A percentile compares a stretch with the other conserved stretches of the same genome.
Evolutionary conservation across 2,329 filamentous ascomycete genomes (phyloP).

Genomic region (Venturia nashicola): DNA sequence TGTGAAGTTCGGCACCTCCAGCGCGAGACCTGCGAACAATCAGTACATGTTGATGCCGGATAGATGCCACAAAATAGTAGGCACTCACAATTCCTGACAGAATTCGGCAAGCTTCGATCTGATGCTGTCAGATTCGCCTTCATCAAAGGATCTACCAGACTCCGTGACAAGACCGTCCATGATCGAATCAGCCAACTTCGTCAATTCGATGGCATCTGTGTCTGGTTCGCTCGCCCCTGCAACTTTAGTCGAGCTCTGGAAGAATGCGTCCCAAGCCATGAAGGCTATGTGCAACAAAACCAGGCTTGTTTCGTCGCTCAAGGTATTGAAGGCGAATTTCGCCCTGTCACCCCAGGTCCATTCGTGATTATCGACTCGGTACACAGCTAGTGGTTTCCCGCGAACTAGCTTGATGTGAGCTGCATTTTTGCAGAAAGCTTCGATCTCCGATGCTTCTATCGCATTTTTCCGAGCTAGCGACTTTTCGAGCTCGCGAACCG

Average conservation of each 20-base stretch:
- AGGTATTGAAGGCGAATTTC: constrained; percentile 31
- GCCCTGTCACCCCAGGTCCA: constrained; percentile 35
- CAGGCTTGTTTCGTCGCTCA: constrained; percentile 33
- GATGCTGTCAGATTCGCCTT: constrained; percentile 27
- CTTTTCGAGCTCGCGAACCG: constrained; percentile 45
- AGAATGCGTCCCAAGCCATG: constrained; percentile 37
- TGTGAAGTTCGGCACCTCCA: constrained; percentile 79
- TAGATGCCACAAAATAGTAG: background rate
- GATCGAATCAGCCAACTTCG: background rate
- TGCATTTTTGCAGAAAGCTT: constrained; percentile 90
- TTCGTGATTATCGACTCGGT: constrained; percentile 26
- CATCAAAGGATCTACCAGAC: constrained; percentile 26
- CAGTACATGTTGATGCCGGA: background rate
- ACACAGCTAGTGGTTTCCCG: constrained; percentile 41
- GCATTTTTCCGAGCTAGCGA: constrained; percentile 31
- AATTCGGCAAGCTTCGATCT: constrained; percentile 24
- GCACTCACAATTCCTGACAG: constrained; percentile 31
- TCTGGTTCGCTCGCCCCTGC: constrained; percentile 22
- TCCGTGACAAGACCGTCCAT: constrained; percentile 26
- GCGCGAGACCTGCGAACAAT: constrained; percentile 46
- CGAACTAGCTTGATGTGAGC: constrained; percentile 84
- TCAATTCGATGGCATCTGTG: constrained; percentile 11
- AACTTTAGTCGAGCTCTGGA: constrained; percentile 25
- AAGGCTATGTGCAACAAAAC: constrained; percentile 39
- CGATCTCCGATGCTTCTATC: constrained; percentile 63